These are phyloP conservation scores for Russula brevipes DNA, from an alignment of 768 basidiomycete species.

Conservation along the genomic window DNA sequence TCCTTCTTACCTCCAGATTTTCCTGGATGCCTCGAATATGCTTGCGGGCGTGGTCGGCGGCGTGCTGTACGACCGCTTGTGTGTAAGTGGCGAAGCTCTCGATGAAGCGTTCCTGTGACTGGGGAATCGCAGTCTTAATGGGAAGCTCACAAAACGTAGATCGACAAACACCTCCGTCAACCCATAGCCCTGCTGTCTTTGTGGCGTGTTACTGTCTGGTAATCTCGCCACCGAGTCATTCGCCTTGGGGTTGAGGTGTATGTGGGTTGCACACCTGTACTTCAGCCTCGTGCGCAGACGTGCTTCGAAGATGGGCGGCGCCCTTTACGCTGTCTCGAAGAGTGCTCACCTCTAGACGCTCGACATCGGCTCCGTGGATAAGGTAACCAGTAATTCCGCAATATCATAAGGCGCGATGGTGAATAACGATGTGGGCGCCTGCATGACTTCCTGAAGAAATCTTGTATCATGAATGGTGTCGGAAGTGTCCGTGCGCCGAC, in stretches of 20 bases:
- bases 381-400: not conserved
- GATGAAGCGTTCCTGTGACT: slow-evolving; percentile 23
- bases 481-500: not conserved
- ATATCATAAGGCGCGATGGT: not conserved
- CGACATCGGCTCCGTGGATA: slow-evolving; percentile 3
- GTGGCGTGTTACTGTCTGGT: slow-evolving; percentile 22
- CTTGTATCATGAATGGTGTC: not conserved
- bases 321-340: no score
- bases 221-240: slow-evolving; percentile 27
- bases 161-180: not conserved
- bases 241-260: slow-evolving; percentile 22
- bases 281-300: slow-evolving; percentile 19
- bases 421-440: not conserved
- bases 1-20: slow-evolving; percentile 22
- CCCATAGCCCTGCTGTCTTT: not conserved
- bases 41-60: slow-evolving; percentile 16
- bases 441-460: not conserved
- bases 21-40: slow-evolving; percentile 19
- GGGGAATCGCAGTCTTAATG: slow-evolving; percentile 19
- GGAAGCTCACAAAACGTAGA: slow-evolving; percentile 27
- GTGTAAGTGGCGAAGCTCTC: slow-evolving; percentile 22
- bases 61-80: slow-evolving; percentile 21
- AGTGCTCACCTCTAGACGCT: no score
- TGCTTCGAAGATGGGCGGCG: slow-evolving; percentile 7
- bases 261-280: slow-evolving; percentile 26